Conservation (phyloP, 805 yeast genomes). For the Candida wancherniae region DNA sequence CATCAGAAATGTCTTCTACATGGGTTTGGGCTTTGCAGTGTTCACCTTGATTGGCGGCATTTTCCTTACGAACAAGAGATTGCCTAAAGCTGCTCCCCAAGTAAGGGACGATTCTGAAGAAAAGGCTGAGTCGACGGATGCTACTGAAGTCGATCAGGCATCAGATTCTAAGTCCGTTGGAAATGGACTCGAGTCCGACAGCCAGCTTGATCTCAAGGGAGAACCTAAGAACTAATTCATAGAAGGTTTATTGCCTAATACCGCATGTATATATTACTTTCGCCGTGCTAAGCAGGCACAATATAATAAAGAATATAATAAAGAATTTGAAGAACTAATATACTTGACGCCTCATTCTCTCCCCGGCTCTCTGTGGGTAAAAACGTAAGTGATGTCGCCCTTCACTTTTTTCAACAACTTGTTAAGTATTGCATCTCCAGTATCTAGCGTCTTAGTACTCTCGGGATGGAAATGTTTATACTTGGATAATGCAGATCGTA, state of each 20-base stretch:
- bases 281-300: too few relatives aligned
- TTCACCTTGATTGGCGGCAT: conserved; percentile 27
- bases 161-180: not conserved
- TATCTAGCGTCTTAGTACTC: conserved; percentile 3
- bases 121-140: too few relatives aligned
- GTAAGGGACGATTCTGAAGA: conserved; percentile 11
- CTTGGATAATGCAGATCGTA: conserved; percentile 55
- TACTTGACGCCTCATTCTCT: too few relatives aligned
- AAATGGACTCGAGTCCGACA: not conserved
- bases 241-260: not conserved
- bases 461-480: conserved; percentile 61
- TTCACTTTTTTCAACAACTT: conserved; percentile 7
- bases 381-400: conserved; percentile 12
- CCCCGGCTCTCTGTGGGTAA: conserved; percentile 6
- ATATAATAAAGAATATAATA: too few relatives aligned
- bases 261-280: not conserved
- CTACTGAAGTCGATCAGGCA: too few relatives aligned
- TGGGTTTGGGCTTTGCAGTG: conserved; percentile 33
- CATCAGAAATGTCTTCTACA: conserved; percentile 37
- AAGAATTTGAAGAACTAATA: not conserved
- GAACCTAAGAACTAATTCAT: not conserved
- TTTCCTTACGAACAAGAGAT: conserved; percentile 37
- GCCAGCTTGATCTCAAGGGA: not conserved
- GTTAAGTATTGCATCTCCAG: conserved; percentile 13
- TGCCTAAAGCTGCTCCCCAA: conserved; percentile 26